Percentiles rank a stretch among this genome's conserved stretches.
These are phyloP conservation scores for Sarocladium kiliense DNA, from an alignment of 2,329 filamentous ascomycete species.

Conservation along the genomic window DNA sequence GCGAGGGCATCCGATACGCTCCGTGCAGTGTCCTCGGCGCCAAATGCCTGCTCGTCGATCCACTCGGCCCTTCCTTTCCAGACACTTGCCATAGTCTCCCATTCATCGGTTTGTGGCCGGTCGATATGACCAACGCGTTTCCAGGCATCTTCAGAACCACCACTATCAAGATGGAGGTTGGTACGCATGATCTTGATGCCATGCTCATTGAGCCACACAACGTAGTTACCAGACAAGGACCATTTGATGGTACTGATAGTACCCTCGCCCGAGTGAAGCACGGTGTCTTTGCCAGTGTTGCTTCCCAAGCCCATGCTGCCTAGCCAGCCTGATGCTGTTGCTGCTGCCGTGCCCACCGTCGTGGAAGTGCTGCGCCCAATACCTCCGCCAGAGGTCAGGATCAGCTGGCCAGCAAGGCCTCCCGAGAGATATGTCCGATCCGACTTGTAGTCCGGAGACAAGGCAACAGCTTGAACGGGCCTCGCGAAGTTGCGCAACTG, in stretches of 20 bases:
- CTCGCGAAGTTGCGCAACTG: constrained; percentile 88
- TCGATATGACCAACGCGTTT: constrained; percentile 91
- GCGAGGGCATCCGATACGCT: constrained; percentile 14
- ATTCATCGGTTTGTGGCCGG: constrained; percentile 76
- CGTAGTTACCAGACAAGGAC: constrained; percentile 87
- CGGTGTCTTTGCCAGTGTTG: constrained; percentile 75
- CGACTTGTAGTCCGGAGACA: constrained; percentile 92
- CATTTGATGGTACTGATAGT: constrained; percentile 89
- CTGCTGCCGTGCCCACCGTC: constrained; percentile 75
- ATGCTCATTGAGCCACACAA: constrained; percentile 93
- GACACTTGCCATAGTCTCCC: constrained; percentile 94
- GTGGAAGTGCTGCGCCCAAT: constrained; percentile 81
- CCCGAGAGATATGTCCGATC: constrained; percentile 89
- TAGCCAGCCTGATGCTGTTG: constrained; percentile 84
- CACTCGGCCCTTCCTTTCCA: constrained; percentile 93
- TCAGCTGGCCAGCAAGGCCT: constrained; percentile 79
- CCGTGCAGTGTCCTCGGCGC: constrained; percentile 41
- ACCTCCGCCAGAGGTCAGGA: constrained; percentile 78
- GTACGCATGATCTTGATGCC: constrained; percentile 98
- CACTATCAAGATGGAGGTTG: constrained; percentile 71
- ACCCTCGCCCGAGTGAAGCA: constrained; percentile 89
- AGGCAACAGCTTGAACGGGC: constrained; percentile 82
- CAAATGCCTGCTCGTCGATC: constrained; percentile 81
- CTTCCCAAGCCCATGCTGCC: constrained; percentile 77
- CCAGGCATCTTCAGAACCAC: constrained; percentile 81